Percentiles rank a stretch among this genome's conserved stretches.
These are phyloP conservation scores for Inosperma sp. DNA, from an alignment of 768 basidiomycete genomes.

Conservation along the genomic window DNA sequence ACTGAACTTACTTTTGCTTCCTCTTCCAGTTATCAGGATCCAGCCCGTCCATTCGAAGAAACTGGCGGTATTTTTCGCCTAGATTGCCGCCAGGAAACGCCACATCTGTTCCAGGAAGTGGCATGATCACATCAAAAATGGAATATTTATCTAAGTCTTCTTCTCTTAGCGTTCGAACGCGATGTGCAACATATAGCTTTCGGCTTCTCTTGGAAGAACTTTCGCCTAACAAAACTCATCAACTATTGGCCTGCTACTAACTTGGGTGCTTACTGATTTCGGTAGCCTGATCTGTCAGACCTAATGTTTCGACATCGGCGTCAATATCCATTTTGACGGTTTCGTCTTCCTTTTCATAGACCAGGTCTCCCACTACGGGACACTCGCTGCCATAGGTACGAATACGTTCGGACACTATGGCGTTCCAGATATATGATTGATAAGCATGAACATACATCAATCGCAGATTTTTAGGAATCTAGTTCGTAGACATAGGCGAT, in stretches of 20 bases:
- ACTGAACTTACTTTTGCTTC: conserved; percentile 72
- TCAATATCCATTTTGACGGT: conserved; percentile 32
- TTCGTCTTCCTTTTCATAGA: conserved; percentile 54
- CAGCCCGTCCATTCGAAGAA: conserved; percentile 78
- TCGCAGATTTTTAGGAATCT: conserved; percentile 95
- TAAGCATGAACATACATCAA: conserved; percentile 99
- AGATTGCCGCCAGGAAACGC: conserved; percentile 84
- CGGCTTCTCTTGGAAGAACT: conserved; percentile 32
- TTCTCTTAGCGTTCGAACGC: conserved; percentile 72
- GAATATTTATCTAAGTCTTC: conserved; percentile 77
- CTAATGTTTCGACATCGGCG: conserved; percentile 24
- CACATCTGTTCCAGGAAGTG: conserved; percentile 93
- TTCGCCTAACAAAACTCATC: conserved; percentile 17
- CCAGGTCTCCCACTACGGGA: conserved; percentile 86
- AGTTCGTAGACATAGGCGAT: conserved; percentile 4
- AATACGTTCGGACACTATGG: conserved; percentile 92
- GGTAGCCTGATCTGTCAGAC: conserved; percentile 18
- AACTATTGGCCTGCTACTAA: conserved; percentile 2
- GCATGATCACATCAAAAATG: conserved; percentile 95
- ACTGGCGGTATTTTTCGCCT: conserved; percentile 82
- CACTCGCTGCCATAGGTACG: conserved; percentile 66
- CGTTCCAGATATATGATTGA: conserved; percentile 98
- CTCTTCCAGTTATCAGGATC: conserved; percentile 87
- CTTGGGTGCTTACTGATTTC: conserved; percentile 19
- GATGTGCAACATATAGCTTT: conserved; percentile 61